A percentile compares a stretch with the other conserved stretches of the same genome.
These are phyloP conservation scores for Dactylellina sp. DNA, from an alignment of 2,329 filamentous ascomycete genomes.

Conservation along the genomic window DNA sequence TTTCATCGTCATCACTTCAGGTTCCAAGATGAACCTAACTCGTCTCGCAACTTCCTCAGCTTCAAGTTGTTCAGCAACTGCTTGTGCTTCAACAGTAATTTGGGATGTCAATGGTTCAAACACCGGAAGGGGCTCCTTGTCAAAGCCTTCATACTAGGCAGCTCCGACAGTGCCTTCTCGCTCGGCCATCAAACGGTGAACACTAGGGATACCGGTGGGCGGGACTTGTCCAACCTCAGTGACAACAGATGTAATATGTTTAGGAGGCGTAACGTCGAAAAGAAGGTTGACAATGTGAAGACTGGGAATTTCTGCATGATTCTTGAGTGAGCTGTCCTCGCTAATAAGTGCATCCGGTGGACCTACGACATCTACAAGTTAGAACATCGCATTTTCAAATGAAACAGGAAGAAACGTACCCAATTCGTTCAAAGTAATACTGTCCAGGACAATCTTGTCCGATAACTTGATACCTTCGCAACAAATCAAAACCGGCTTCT, in stretches of 20 bases:
- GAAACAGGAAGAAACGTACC: slow-evolving; percentile 49
- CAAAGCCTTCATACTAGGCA: slow-evolving; percentile 28
- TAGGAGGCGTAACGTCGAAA: slow-evolving; percentile 90
- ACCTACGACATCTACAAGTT: slow-evolving; percentile 71
- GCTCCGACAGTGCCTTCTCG: slow-evolving; percentile 52
- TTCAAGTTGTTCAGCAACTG: background rate
- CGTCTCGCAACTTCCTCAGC: background rate
- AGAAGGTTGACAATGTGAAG: slow-evolving; percentile 78
- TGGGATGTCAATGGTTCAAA: slow-evolving; percentile 24
- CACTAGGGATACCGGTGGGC: slow-evolving; percentile 83
- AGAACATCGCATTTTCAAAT: slow-evolving; percentile 68
- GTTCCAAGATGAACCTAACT: slow-evolving; percentile 17
- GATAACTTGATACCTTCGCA: slow-evolving; percentile 97
- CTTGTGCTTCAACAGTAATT: background rate
- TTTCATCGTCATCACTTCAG: background rate
- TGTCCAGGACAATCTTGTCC: slow-evolving; percentile 87
- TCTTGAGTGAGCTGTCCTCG: slow-evolving; percentile 64
- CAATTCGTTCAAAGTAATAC: slow-evolving; percentile 88
- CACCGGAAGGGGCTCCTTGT: slow-evolving; percentile 9
- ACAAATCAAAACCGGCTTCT: slow-evolving; percentile 85
- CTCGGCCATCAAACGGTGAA: slow-evolving; percentile 71
- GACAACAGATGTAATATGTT: slow-evolving; percentile 87
- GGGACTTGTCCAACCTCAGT: slow-evolving; percentile 90
- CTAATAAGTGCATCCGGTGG: slow-evolving; percentile 59
- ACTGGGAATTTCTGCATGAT: slow-evolving; percentile 71